Percentiles rank a stretch among this genome's conserved stretches.
Evolutionary conservation across 192 early-diverging fungal genomes (phyloP).

Genomic region (Backusella mclennaniae): DNA sequence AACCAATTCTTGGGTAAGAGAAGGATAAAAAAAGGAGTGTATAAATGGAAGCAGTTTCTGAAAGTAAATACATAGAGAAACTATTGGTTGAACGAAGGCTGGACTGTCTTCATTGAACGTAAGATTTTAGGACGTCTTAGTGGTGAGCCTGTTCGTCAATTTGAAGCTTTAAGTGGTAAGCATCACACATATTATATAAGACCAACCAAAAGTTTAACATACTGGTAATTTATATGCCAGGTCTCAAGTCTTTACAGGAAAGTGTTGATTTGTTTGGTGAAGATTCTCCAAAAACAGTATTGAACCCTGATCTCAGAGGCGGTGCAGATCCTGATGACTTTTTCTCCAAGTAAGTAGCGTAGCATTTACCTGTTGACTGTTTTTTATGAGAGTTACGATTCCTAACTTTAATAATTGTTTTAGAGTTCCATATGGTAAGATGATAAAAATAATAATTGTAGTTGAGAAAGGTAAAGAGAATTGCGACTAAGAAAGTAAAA

Average conservation of each 20-base stretch:
- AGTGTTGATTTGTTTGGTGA: constrained; percentile 66
- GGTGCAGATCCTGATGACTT: constrained; percentile 83
- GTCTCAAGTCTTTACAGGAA: constrained; percentile 71
- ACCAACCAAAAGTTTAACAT: background rate
- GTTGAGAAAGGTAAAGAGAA: background rate
- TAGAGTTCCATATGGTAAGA: constrained; percentile 75
- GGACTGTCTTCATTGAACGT: constrained; percentile 91
- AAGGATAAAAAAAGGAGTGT: constrained; percentile 1
- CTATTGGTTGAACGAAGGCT: constrained; percentile 96
- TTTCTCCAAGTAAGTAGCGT: constrained; percentile 48
- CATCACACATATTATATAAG: background rate
- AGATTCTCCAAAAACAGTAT: constrained; percentile 63
- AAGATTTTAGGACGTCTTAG: constrained; percentile 82
- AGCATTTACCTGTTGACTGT: background rate
- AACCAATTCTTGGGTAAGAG: constrained; percentile 73
- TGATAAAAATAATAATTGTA: constrained; percentile 4
- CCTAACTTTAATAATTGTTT: background rate
- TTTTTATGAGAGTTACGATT: background rate
- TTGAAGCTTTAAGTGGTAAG: constrained; percentile 72
- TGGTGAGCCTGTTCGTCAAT: constrained; percentile 77
- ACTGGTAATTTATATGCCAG: constrained; percentile 24
- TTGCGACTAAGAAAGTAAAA: constrained; percentile 7
- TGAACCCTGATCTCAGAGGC: constrained; percentile 69
- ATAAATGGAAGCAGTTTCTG: background rate
- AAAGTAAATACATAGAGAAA: constrained; percentile 42